phyloP scores from a whole-genome alignment of 768 basidiomycete species.

The Psilocybe tampanensis region DNA sequence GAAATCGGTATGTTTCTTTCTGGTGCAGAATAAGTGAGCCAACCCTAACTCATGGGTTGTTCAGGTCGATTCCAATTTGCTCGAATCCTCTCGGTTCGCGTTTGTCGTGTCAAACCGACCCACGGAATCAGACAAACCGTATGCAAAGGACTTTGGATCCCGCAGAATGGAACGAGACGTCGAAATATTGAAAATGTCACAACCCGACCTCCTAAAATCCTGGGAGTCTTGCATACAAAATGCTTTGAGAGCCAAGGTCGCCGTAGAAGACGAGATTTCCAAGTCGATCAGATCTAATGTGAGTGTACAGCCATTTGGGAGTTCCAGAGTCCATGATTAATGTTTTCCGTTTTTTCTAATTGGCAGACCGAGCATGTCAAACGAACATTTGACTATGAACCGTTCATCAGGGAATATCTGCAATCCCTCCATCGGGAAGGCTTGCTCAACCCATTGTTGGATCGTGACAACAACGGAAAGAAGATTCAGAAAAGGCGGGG shows the following conservation, averaged over 20 bases:
- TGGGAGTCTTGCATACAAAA: slow-evolving; percentile 52
- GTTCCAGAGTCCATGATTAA: background rate
- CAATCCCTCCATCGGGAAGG: slow-evolving; percentile 45
- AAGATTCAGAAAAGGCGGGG: slow-evolving; percentile 24
- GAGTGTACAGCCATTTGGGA: slow-evolving; percentile 20
- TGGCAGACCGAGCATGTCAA: slow-evolving; percentile 53
- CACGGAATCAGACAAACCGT: slow-evolving; percentile 30
- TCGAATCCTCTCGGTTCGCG: slow-evolving; percentile 25
- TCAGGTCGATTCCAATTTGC: slow-evolving; percentile 43
- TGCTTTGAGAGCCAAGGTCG: slow-evolving; percentile 40
- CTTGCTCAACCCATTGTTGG: slow-evolving; percentile 44
- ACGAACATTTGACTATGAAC: slow-evolving; percentile 65
- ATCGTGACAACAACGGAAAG: slow-evolving; percentile 35
- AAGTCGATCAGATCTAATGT: slow-evolving; percentile 49
- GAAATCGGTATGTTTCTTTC: slow-evolving; percentile 31
- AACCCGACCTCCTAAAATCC: slow-evolving; percentile 33
- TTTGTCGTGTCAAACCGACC: slow-evolving; percentile 20
- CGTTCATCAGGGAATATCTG: slow-evolving; percentile 49
- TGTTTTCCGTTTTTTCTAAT: background rate
- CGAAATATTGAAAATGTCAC: slow-evolving; percentile 45
- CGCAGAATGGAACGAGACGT: slow-evolving; percentile 44
- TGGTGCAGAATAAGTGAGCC: no score
- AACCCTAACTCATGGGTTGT: background rate
- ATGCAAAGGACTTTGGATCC: slow-evolving; percentile 46
- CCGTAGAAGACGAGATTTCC: slow-evolving; percentile 51